A percentile compares a stretch with the other conserved stretches of the same genome.
Conservation (phyloP, 176 grass and related monocot species). For the Oryza meyeriana region DNA sequence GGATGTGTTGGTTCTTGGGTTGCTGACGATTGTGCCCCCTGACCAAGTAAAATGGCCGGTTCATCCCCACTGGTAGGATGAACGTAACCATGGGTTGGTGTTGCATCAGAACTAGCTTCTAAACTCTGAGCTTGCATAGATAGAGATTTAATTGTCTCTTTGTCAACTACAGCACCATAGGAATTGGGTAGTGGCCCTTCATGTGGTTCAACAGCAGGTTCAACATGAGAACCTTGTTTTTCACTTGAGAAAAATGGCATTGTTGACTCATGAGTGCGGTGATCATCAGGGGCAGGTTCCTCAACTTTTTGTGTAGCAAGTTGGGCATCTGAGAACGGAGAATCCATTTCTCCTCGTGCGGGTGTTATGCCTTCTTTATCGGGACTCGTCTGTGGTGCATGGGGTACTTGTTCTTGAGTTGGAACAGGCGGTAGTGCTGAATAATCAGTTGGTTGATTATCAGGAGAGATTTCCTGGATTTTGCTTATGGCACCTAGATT, state of each 20-base stretch:
- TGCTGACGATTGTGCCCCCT: neutral
- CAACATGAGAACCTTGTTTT: constrained; percentile 23
- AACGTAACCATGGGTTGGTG: neutral
- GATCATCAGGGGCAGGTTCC: neutral
- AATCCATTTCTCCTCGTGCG: neutral
- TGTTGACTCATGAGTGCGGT: neutral
- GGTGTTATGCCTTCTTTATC: neutral
- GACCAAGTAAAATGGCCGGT: neutral
- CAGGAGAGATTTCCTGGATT: constrained; percentile 22
- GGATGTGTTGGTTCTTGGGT: neutral
- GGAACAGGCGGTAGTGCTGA: neutral
- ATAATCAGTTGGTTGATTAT: neutral
- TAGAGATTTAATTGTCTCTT: neutral
- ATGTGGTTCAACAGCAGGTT: neutral
- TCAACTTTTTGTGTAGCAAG: neutral
- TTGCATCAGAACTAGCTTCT: neutral
- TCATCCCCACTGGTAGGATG: neutral
- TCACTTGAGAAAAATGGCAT: constrained; percentile 16
- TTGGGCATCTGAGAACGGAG: neutral
- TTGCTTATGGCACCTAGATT: neutral
- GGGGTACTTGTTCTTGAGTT: constrained; percentile 23
- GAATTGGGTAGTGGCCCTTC: neutral
- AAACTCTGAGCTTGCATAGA: neutral
- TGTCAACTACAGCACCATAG: neutral
- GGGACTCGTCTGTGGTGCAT: neutral